These are phyloP conservation scores for Tulasnella sp. DNA, from an alignment of 768 basidiomycete genomes.

Conservation along the genomic window DNA sequence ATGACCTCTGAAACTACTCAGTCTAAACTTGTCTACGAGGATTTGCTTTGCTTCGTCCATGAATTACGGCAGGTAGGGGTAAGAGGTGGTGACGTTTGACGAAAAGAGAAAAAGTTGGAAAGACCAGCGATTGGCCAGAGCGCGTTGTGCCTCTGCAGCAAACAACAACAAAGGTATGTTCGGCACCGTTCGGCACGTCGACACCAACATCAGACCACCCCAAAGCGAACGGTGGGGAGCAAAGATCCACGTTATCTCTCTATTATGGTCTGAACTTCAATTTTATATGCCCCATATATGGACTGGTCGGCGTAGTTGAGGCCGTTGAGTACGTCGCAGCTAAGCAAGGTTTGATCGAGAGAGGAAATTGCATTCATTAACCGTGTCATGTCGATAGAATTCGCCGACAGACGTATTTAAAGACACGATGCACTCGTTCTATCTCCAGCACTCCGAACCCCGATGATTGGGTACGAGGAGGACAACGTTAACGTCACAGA, in stretches of 20 bases:
- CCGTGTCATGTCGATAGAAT: neutral
- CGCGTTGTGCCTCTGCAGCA: too few relatives aligned
- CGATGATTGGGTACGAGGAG: neutral
- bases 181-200: neutral
- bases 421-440: neutral
- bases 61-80: neutral
- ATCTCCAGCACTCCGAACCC: too few relatives aligned
- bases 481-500: neutral
- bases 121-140: neutral
- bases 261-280: neutral
- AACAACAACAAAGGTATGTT: neutral
- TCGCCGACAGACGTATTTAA: neutral
- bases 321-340: neutral
- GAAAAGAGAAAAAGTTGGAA: neutral
- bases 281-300: too few relatives aligned
- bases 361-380: neutral
- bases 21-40: conserved; percentile 28
- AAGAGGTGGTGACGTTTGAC: neutral
- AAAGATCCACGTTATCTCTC: neutral
- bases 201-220: neutral
- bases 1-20: conserved; percentile 28
- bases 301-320: too few relatives aligned
- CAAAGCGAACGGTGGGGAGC: neutral
- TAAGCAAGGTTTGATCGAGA: neutral
- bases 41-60: conserved; percentile 29